Evolutionary conservation across 208 protist species (phyloP), one percentile per base, ranked within the genome.

Genomic region (Crithidia bombi): DNA sequence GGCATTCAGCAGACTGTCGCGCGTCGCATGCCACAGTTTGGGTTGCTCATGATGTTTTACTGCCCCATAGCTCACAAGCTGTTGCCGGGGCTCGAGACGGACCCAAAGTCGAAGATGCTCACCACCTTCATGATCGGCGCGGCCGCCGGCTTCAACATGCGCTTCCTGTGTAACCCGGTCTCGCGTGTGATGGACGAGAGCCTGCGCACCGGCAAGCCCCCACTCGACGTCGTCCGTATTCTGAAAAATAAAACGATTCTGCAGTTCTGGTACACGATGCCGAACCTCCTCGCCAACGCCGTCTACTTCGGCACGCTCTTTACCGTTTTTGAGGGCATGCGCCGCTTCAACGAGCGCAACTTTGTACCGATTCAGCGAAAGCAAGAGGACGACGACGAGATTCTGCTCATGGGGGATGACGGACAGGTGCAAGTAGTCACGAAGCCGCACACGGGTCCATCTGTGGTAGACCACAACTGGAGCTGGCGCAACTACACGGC

Each of bases 41-140:
- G 91, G 0, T 54, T 88, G 26, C 81, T 96, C 19, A 93, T 96
- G 89, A 93, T 91, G 91, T 82, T 96, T 49, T 96, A 96, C 80
- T 81, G 79, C 46, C 83, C 86, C 23, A 41, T 91, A 50, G 88
- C 91, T 1, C 69, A 77, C 57, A 83, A 87, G 36, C 21, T 90
- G 44, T 81, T 96, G 3, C 86, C 86, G 33, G 87, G 81, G 3
- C 71, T 82, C 19, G 86, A 93, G 69, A 65, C 68, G 32, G 77
- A 91, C 61, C 91, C 91, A 3, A 44, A 73, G 11, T 75, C 77
- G 17, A 96, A 96, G 80, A 85, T 93, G 76, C 58, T 79, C 43
- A 85, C 82, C 44, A 96, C 92, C 14, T 95, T 96, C 69, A 62
- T 96, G 33, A 63, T 96, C 36, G 92, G 82, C 32, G 77, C 86